Base-by-base conservation (phyloP, 2,329 filamentous ascomycete genomes). In the Tolypocladium amazonense region DNA sequence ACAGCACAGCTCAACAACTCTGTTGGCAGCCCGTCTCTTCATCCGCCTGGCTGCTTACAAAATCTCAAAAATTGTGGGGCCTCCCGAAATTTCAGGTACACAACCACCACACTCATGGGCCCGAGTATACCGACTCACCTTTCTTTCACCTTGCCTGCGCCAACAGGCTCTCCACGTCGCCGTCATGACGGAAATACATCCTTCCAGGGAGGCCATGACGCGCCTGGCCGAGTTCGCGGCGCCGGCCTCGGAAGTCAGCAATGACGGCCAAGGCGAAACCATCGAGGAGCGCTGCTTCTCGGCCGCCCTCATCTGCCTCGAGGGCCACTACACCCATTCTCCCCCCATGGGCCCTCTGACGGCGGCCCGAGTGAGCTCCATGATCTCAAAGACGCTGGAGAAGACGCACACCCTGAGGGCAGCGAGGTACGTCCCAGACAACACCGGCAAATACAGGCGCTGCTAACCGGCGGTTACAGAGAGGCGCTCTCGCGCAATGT, bases 261-360 rank as follows among this genome's bases (percentile, higher is more conserved):
- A 64, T 37, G 66, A 66, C 38, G 63, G 62, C 18, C 55, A 61
- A 15, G 68, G 67, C 38, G 73, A 84, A 69, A 81, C 81, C 43
- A 84, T 87, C 67, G 85, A 88, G 71, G 85, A 88, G 73, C 77
- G 84, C 61, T 81, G 78, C 69, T 87, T 88, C 70, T 78, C 79
- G 2, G 81, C 81, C 1, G 82, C 81, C 20, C 76, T 88, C 68
- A 80, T 85, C 67, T 82, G 81, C 66, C 77, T 87, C 58, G 84
- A 87, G 69, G 81, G 81, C 53, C 82, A 86, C 71, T 85, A 83
- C 68, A 81, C 79, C 61, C 76, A 80, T 62, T 76, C 78, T 30
- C 81, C 82, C 53, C 76, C 79, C 38, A 83, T 87, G 74, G 84
- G 84, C 2, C 77, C 79, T 23, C 77, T 77, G 65, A 83, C 83